Base-by-base conservation (phyloP, 768 basidiomycete genomes). In the Tephrocybe sp. region DNA sequence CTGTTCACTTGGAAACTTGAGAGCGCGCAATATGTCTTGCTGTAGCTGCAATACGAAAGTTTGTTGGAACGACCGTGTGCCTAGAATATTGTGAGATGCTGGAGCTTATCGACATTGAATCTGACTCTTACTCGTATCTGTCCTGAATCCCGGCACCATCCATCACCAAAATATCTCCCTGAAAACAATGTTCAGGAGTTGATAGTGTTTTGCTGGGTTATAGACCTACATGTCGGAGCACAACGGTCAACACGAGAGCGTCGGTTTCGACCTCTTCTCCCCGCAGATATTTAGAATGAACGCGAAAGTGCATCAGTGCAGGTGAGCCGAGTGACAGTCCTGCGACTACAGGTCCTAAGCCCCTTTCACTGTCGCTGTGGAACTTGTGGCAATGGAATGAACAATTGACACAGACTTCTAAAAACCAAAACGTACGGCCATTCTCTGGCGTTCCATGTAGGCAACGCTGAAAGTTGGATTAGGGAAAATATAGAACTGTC, bases 391-490 rank as follows among this genome's bases (percentile, higher is more conserved):
- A 14, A 32, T 9, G 7, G 5, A 53, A 26, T 31, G 30, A 50
- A 43, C 5, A n/a, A 31, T 20, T 32, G 12, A 13, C 66, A 6
- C 22, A 7, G 22, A 6, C 12, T 17, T 17, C n/a, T 23, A 2
- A 3, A 47, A 23, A 35, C 32, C 20, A 45, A 30, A 35, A 33
- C 79, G 60, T 62, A 89, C 89, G 43, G 87, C 79, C 89, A 92
- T 92, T 62, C 77, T 87, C 65, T 92, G 90, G 51, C 80, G 75
- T 60, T 89, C 86, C 87, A 92, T 90, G 59, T 92, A 92, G 1
- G 87, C 89, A 40, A 85, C 87, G 52, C 83, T 83, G n/a, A 39
- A 7, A 34, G 20, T 31, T 45, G 30, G 12, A 44, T 52, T 3
- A 34, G 20, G 16, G 11, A 20, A 13, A n/a, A 16, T 48, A 23